Base-by-base conservation (phyloP, 2,329 filamentous ascomycete species). In the Hypoxylon sp. region DNA sequence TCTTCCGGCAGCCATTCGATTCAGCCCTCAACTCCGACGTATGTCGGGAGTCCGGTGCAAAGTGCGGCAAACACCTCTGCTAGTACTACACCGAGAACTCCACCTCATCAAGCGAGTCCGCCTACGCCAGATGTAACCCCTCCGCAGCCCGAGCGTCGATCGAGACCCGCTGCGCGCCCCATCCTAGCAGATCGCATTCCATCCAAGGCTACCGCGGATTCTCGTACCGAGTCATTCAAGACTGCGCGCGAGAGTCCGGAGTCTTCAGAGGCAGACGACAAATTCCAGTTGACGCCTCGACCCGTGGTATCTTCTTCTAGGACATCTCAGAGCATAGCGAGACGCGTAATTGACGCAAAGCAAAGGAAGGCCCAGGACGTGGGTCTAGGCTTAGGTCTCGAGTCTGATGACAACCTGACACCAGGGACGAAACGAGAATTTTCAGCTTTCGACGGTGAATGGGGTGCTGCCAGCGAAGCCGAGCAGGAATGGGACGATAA, bases 91-190 rank as follows among this genome's bases (percentile, higher is more conserved):
- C 85, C 85, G n/a, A 81, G 82, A 60, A 92, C 90, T 4, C 89
- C 90, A 53, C 85, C 88, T 28, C 87, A 88, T 70, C 87, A 90
- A 70, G 85, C 86, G 74, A 92, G 89, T 73, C 90, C 90, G 14
- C 91, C 90, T 32, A 94, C 91, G 2, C 92, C 91, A 34, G 91
- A 93, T 79, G 86, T 91, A 49, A 94, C 91, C 14, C 92, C 91
- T 57, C 91, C 91, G 36, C 86, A 88, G 65, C 78, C 79, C 46
- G 75, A 77, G 51, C 78, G 78, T 38, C 83, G 82, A 63, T 79
- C 83, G 14, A 82, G 81, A 74, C 75, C 80, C 58, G 75, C 82
- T 17, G 25, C 48, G 49, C 85, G 86, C 32, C 84, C 85, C 17
- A 76, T 78, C 17, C 74, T 83, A 48, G 79, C 79, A 68, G 85